Conservation (phyloP, 805 yeast genomes). For the Ogataea parapolymorpha region DNA sequence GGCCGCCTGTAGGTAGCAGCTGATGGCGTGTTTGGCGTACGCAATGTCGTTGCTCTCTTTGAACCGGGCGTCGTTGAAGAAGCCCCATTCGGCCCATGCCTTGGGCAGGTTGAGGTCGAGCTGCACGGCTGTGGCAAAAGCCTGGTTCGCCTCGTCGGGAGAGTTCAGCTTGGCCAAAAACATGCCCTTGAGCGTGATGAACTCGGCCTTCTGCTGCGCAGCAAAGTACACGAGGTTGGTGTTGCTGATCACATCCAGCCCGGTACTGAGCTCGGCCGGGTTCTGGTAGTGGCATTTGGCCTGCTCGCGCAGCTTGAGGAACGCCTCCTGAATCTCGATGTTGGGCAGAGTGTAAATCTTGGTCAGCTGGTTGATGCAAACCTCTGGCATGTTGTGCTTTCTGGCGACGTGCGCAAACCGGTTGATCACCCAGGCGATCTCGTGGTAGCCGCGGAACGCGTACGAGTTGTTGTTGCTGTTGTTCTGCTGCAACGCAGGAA, state of each 20-base stretch:
- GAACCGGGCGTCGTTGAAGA: constrained; percentile 83
- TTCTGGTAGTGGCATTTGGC: constrained; percentile 97
- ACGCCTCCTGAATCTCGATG: constrained; percentile 97
- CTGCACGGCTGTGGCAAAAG: constrained; percentile 97
- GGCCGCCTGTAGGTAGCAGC: constrained; percentile 96
- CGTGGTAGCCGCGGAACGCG: constrained; percentile 97
- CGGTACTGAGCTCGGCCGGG: constrained; percentile 86
- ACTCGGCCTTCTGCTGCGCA: constrained; percentile 96
- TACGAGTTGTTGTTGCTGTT: constrained; percentile 78
- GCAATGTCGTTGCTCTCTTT: constrained; percentile 76
- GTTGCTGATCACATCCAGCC: constrained; percentile 93
- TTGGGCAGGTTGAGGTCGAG: constrained; percentile 90
- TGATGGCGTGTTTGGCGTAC: constrained; percentile 88
- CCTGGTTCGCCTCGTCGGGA: constrained; percentile 94
- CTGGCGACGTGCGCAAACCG: constrained; percentile 98
- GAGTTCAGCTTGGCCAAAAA: constrained; percentile 87
- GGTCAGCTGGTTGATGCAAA: constrained; percentile 87
- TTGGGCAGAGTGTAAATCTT: constrained; percentile 94
- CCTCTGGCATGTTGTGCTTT: constrained; percentile 95
- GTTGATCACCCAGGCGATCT: constrained; percentile 98
- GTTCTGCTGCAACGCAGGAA: constrained; percentile 78
- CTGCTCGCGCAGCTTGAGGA: constrained; percentile 90
- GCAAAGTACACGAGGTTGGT: constrained; percentile 95
- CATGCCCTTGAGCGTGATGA: constrained; percentile 97
- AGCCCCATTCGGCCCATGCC: constrained; percentile 99